Conservation (phyloP, 257 asterid genomes). For the Marsdenia floribunda region DNA sequence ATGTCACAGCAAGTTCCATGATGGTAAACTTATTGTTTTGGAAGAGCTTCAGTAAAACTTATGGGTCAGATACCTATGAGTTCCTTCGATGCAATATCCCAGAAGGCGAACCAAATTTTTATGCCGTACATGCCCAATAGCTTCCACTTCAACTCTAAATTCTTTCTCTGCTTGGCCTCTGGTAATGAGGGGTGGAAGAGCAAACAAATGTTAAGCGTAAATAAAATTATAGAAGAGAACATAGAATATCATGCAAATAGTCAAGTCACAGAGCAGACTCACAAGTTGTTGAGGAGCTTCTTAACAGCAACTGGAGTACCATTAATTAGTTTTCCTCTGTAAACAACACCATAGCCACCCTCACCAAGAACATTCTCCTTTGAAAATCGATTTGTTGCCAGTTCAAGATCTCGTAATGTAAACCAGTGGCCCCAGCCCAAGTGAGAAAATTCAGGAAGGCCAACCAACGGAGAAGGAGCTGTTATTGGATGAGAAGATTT, state of each 20-base stretch:
- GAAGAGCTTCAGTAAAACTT: not conserved
- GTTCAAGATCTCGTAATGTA: conserved; percentile 79
- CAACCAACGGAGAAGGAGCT: conserved; percentile 79
- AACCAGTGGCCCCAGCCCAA: conserved; percentile 99
- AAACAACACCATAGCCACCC: conserved; percentile 97
- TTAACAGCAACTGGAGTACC: conserved; percentile 88
- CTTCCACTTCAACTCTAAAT: conserved; percentile 92
- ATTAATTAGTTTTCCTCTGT: conserved; percentile 66
- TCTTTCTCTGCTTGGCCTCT: conserved; percentile 99
- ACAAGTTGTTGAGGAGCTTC: conserved; percentile 91
- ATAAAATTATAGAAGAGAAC: conserved; percentile 3
- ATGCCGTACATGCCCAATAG: conserved; percentile 93
- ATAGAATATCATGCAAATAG: not conserved
- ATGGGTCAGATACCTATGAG: conserved; percentile 62
- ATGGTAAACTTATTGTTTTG: not conserved
- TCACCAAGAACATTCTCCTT: conserved; percentile 89
- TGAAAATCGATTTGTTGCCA: conserved; percentile 74
- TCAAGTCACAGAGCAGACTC: conserved; percentile 31
- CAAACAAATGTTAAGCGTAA: conserved; percentile 8
- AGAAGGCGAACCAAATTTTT: conserved; percentile 92
- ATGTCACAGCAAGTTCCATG: not conserved
- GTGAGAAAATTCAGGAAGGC: conserved; percentile 91
- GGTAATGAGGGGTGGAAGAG: conserved; percentile 3
- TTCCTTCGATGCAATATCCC: conserved; percentile 98
- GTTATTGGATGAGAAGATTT: conserved; percentile 60